Percentiles rank a stretch among this genome's conserved stretches.
These are phyloP conservation scores for Mycena pura DNA, from an alignment of 768 basidiomycete genomes.

Conservation along the genomic window DNA sequence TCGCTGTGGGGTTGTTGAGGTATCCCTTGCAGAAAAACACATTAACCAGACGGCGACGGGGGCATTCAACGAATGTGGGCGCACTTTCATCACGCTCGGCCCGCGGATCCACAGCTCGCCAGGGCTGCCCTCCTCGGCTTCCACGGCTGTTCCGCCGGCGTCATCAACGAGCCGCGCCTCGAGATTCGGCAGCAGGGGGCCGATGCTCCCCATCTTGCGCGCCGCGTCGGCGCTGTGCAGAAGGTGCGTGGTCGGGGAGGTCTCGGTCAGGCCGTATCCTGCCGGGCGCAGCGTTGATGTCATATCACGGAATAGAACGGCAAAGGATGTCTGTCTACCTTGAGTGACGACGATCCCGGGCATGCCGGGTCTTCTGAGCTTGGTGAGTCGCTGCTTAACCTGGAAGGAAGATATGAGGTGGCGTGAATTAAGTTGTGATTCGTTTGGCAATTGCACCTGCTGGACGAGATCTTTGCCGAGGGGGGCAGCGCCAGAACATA, in stretches of 20 bases:
- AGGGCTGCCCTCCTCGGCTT: slow-evolving; percentile 47
- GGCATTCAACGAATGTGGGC: not conserved
- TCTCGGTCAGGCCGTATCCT: slow-evolving; percentile 72
- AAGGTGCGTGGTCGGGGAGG: slow-evolving; percentile 58
- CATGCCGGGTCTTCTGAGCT: not conserved
- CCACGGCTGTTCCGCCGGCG: slow-evolving; percentile 48
- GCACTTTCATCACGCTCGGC: slow-evolving; percentile 68
- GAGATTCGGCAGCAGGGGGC: slow-evolving; percentile 63
- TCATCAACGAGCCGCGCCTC: slow-evolving; percentile 64
- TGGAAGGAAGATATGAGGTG: not conserved
- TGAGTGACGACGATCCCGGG: slow-evolving; percentile 29
- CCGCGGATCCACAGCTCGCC: slow-evolving; percentile 78
- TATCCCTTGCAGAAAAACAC: slow-evolving; percentile 53
- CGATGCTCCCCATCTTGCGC: slow-evolving; percentile 58
- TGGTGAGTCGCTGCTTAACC: slow-evolving; percentile 2
- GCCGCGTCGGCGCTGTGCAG: slow-evolving; percentile 44
- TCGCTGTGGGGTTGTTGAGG: slow-evolving; percentile 65
- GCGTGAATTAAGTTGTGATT: slow-evolving; percentile 31
- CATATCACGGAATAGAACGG: too few species aligned
- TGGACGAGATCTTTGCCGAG: slow-evolving; percentile 57
- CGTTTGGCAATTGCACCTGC: slow-evolving; percentile 31
- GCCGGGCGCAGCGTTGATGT: not conserved
- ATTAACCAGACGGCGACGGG: too few species aligned
- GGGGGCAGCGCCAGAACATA: slow-evolving; percentile 72
- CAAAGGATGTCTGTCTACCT: too few species aligned